These are phyloP conservation scores for Fusarium proliferatum DNA, from an alignment of 2,329 filamentous ascomycete genomes.

Conservation along the genomic window DNA sequence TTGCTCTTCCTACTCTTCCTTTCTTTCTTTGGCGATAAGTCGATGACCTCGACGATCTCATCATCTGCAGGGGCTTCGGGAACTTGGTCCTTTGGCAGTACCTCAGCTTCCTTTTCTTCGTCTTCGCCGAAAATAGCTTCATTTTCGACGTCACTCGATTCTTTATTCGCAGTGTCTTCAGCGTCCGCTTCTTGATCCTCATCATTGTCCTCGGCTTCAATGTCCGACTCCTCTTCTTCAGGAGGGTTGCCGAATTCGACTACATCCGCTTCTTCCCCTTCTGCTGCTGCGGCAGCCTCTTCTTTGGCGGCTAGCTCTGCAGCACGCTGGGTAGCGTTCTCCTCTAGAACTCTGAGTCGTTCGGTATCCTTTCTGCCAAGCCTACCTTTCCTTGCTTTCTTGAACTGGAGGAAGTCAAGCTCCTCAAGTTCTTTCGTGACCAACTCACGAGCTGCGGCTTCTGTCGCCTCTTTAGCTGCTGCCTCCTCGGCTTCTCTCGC, in stretches of 20 bases:
- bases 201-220: background rate
- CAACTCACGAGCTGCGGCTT: conserved; percentile 42
- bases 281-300: conserved; percentile 20
- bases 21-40: conserved; percentile 59
- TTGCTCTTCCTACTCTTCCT: conserved; percentile 58
- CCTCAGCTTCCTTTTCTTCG: conserved; percentile 44
- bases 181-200: background rate
- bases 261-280: conserved; percentile 10
- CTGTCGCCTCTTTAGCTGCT: conserved; percentile 27
- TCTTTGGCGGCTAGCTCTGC: conserved; percentile 41
- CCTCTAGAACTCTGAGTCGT: conserved; percentile 30
- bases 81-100: conserved; percentile 48
- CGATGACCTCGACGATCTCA: conserved; percentile 59
- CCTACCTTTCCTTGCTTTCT: conserved; percentile 40
- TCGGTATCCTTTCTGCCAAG: conserved; percentile 43
- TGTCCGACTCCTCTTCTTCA: conserved; percentile 11
- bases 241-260: background rate
- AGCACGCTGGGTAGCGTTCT: conserved; percentile 30
- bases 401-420: conserved; percentile 28
- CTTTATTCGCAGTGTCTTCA: background rate
- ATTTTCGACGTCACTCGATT: conserved; percentile 37
- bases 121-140: conserved; percentile 36
- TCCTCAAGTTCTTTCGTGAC: conserved; percentile 27
- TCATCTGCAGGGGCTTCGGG: conserved; percentile 30
- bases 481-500: conserved; percentile 35